A percentile compares a stretch with the other conserved stretches of the same genome.
These are phyloP conservation scores for Ustilago shanxiensis DNA, from an alignment of 1,284 basidiomycete genomes.

Conservation along the genomic window DNA sequence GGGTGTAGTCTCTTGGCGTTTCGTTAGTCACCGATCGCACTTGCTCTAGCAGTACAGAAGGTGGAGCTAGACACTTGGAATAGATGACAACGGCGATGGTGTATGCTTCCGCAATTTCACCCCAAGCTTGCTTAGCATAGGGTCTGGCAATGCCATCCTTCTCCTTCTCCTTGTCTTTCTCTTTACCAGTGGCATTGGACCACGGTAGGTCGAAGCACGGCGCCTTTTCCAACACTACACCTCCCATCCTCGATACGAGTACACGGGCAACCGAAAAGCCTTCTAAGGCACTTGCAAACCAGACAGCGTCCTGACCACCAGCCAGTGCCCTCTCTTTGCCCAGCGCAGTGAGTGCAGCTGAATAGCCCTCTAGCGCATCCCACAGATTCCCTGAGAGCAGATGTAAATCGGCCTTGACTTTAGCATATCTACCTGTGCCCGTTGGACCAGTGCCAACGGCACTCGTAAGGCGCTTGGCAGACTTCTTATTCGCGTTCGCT, in stretches of 20 bases:
- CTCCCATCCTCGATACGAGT: constrained; percentile 63
- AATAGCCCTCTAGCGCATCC: constrained; percentile 62
- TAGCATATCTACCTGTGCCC: constrained; percentile 58
- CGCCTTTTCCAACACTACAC: constrained; percentile 60
- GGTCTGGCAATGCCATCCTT: constrained; percentile 52
- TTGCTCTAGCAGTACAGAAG: constrained; percentile 57
- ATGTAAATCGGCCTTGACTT: constrained; percentile 62
- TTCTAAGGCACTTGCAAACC: constrained; percentile 68
- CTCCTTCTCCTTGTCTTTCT: constrained; percentile 58
- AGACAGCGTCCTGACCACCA: constrained; percentile 68
- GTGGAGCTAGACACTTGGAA: constrained; percentile 67
- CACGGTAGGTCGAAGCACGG: constrained; percentile 53
- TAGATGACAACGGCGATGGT: constrained; percentile 64
- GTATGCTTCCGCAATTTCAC: constrained; percentile 67
- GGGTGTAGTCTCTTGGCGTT: constrained; percentile 67
- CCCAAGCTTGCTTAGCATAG: constrained; percentile 58
- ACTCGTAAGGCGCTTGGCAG: constrained; percentile 30
- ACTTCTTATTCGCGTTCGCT: constrained; percentile 46
- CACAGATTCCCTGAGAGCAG: constrained; percentile 66
- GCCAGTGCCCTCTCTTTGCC: constrained; percentile 67
- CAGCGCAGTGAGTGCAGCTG: constrained; percentile 45
- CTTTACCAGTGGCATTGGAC: constrained; percentile 51
- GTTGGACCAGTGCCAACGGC: constrained; percentile 42
- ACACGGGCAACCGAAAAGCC: constrained; percentile 66
- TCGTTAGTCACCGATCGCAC: constrained; percentile 62